phyloP scores from a whole-genome alignment of 257 asterid genomes.

The Misopates orontium region DNA sequence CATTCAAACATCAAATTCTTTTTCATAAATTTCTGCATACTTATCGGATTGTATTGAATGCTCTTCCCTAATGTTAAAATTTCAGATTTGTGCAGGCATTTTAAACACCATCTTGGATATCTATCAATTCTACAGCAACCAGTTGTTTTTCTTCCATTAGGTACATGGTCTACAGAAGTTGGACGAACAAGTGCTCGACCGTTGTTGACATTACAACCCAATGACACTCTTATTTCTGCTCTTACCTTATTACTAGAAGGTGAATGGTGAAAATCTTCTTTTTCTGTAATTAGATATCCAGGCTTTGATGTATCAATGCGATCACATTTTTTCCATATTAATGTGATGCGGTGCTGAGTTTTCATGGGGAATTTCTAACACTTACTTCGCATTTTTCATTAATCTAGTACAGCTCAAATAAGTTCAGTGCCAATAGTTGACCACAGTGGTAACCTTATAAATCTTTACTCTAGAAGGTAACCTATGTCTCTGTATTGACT shows the following conservation, averaged over 20 bases:
- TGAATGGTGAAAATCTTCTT: slow-evolving; percentile 21
- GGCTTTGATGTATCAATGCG: background rate
- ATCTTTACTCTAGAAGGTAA: slow-evolving; percentile 67
- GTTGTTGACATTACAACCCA: slow-evolving; percentile 45
- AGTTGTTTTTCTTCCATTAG: slow-evolving; percentile 55
- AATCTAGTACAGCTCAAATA: slow-evolving; percentile 48
- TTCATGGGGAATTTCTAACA: background rate
- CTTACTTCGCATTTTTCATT: slow-evolving; percentile 17
- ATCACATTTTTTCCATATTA: background rate
- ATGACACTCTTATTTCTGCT: slow-evolving; percentile 47
- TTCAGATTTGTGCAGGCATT: slow-evolving; percentile 60
- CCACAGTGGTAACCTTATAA: slow-evolving; percentile 42
- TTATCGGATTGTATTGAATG: slow-evolving; percentile 4
- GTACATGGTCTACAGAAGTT: slow-evolving; percentile 56
- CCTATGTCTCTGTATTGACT: slow-evolving; percentile 4
- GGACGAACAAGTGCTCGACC: slow-evolving; percentile 34
- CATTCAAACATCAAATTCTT: background rate
- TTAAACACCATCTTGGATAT: slow-evolving; percentile 47
- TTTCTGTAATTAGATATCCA: background rate
- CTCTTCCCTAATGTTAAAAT: slow-evolving; percentile 15
- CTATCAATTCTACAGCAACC: slow-evolving; percentile 61
- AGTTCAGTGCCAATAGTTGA: slow-evolving; percentile 71
- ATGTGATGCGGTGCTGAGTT: background rate
- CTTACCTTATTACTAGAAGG: slow-evolving; percentile 64
- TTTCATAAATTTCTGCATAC: background rate